Evolutionary conservation across 768 basidiomycete species (phyloP).

Genomic region (Lenzites betulinus): DNA sequence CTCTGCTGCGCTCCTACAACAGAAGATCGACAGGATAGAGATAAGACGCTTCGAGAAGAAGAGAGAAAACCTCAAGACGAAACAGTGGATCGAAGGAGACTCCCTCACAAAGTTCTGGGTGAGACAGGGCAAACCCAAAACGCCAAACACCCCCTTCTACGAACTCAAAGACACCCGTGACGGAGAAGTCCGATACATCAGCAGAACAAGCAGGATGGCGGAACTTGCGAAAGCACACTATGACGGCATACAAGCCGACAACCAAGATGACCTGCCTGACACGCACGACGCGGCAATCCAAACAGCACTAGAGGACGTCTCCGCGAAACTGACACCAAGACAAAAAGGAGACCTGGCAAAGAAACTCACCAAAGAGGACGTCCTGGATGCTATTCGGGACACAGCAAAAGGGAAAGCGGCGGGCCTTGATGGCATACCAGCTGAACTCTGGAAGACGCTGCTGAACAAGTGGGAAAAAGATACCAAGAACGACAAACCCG

Average conservation of each 20-base stretch:
- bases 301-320: neutral
- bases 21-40: neutral
- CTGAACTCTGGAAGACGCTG: neutral
- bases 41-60: neutral
- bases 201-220: neutral
- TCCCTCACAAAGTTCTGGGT: neutral
- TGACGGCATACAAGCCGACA: neutral
- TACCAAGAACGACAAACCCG: neutral
- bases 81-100: neutral
- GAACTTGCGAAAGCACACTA: neutral
- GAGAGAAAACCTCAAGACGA: neutral
- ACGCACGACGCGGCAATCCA: neutral
- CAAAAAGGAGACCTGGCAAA: neutral
- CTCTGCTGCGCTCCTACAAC: neutral
- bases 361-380: neutral
- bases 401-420: neutral
- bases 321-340: neutral
- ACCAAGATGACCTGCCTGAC: neutral
- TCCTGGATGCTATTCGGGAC: neutral
- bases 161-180: neutral
- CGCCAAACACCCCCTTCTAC: neutral
- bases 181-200: neutral
- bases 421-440: neutral
- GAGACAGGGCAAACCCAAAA: neutral
- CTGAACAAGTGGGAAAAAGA: neutral